Base-by-base conservation (phyloP, 208 protist species). In the Leishmania arabica region DNA sequence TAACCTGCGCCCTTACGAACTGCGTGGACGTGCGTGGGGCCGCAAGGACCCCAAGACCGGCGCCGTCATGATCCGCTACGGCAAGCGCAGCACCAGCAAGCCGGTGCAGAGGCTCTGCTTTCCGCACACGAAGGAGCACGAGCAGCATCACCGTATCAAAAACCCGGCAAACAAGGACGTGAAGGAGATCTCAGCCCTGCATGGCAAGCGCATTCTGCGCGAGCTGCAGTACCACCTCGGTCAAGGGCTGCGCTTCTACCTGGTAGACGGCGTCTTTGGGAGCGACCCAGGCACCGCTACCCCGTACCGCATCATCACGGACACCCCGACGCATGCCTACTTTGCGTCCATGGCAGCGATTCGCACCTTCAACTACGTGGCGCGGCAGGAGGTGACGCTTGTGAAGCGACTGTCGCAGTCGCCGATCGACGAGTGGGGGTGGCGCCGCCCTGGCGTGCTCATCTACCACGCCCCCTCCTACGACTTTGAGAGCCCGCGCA, bases 221-320 rank as follows among this genome's bases (percentile, higher is more conserved):
- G 94, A 97, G 86, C 87, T 94, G 62, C 94, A 97, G 86, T 97
- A 96, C 83, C 94, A 97, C 84, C 91, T 97, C 34, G 94, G 94
- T 34, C 89, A 97, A 80, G 92, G 94, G 19, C 80, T 97, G n/a
- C 92, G 94, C 80, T 97, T 95, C 78, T 97, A 97, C 84, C 78
- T 96, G 27, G 87, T 97, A 17, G 94, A 97, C 83, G 94, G 94
- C 56, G 90, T 96, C 65, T 96, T 97, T 72, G 94, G 94, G 53
- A 96, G 92, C 72, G 83, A 95, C 80, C 86, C 86, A 11, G 84
- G 79, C 37, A 94, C 91, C 49, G 83, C 86, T 68, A 97, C 94
- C 69, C 90, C 94, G 60, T 97, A 95, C 85, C 94, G 94, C 74
- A 93, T 97, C 83, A 95, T 97, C 83, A 97, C 94, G 9, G 94